Evolutionary conservation across 352 stramenopile genomes (phyloP), one percentile per base, ranked within the genome.

Genomic region (Pythium apleroticum): DNA sequence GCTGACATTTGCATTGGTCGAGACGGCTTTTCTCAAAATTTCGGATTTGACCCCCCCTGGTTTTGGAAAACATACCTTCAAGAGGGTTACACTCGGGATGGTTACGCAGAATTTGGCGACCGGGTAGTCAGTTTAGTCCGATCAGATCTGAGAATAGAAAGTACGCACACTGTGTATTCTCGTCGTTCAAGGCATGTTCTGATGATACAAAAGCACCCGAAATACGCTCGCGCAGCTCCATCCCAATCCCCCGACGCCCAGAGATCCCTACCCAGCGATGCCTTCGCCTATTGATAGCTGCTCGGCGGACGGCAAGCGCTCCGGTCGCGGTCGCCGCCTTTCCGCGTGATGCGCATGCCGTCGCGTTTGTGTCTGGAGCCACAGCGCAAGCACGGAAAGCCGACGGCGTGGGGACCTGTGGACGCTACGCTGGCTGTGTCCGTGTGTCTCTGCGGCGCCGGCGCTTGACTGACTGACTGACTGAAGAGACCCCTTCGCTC

Each of bases 1-100:
- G 28, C 33, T 17, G 11, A 33, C 27, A 64, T 57, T 27, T 17
- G 20, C 48, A 53, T 66, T 39, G 27, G 19, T 49, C 9, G 19
- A 41, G 14, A 19, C 19, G 41, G 41, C 11, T 14, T 48, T 48
- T 49, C 41, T 49, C 7, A 15, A 49, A 49, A 22, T 49, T 49
- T 49, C 4, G 41, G 17, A 25, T 49, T 49, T 25, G 19, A 49
- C 17, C 4, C 15, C 35, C 17, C 35, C 35, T 19, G 11, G 35
- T 41, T 41, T 41, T 41, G 35, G 12, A 19, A 41, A 37, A 33
- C 30, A n/a, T 11, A 1, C 0, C 8, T 37, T 37, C 12, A 9
- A 14, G 31, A 1, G 31, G 31, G 31, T 37, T 37, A 37, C 31
- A 11, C 31, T 37, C 14, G 6, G 31, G n/a, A n/a, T n/a, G n/a